A percentile compares a stretch with the other conserved stretches of the same genome.
These are phyloP conservation scores for Neoboletus magnificus DNA, from an alignment of 768 basidiomycete genomes.

Conservation along the genomic window DNA sequence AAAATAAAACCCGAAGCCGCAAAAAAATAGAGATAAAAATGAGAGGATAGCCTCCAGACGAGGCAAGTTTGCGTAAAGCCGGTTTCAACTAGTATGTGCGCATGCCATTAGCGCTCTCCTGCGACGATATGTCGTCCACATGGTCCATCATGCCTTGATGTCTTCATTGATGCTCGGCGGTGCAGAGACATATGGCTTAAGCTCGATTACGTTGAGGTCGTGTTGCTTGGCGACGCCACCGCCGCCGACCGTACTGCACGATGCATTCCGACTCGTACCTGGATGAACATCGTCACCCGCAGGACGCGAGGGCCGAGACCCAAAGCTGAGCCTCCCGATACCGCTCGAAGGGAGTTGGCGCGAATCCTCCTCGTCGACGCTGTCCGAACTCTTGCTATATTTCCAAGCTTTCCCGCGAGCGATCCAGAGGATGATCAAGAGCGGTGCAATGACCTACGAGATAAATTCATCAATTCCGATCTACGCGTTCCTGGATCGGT, in stretches of 20 bases:
- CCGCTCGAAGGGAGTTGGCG: background rate
- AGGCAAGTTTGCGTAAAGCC: background rate
- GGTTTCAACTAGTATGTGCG: background rate
- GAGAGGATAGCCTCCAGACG: constrained; percentile 1
- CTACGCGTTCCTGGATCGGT: background rate
- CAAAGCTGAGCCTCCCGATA: constrained; percentile 4
- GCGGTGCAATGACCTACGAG: constrained; percentile 21
- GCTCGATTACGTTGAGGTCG: constrained; percentile 3
- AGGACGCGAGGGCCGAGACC: background rate
- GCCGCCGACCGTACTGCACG: constrained; percentile 11
- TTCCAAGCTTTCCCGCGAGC: constrained; percentile 22
- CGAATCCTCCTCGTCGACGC: background rate
- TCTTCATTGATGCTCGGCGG: constrained; percentile 5
- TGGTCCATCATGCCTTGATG: background rate
- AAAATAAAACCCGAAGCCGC: background rate
- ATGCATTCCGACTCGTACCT: background rate
- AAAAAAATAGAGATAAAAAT: background rate
- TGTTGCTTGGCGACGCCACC: background rate
- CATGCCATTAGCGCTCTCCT: background rate
- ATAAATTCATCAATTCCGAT: background rate
- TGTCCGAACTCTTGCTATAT: background rate
- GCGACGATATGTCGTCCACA: background rate
- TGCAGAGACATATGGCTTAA: constrained; percentile 5
- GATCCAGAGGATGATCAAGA: constrained; percentile 27
- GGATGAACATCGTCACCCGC: background rate